Evolutionary conservation across 140 eudicot species (phyloP).

Genomic region (Anethum foeniculum): DNA sequence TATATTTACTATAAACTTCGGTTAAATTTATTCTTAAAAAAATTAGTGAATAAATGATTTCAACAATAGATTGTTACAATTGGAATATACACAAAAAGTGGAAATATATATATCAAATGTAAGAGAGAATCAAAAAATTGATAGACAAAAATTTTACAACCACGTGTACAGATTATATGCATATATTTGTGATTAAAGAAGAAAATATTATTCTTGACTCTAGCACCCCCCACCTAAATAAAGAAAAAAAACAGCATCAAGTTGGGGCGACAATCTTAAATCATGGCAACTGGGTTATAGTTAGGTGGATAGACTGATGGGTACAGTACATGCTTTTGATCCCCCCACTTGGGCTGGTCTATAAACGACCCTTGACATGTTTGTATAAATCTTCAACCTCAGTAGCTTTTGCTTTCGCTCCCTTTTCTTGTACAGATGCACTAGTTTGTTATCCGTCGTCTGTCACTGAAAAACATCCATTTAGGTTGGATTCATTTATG

Average conservation of each 20-base stretch:
- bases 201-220: not conserved
- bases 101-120: too few relatives aligned
- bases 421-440: not conserved
- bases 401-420: not conserved
- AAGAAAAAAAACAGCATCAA: not conserved
- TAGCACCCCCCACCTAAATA: not conserved
- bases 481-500: not conserved
- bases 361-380: not conserved
- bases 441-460: not conserved
- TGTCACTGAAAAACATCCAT: not conserved
- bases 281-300: not conserved
- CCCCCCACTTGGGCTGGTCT: not conserved
- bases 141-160: too few relatives aligned
- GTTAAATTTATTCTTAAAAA: too few relatives aligned
- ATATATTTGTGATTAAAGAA: too few relatives aligned
- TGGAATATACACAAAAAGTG: too few relatives aligned
- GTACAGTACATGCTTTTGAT: not conserved
- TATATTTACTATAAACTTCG: too few relatives aligned
- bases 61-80: too few relatives aligned
- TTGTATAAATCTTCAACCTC: not conserved
- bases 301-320: not conserved
- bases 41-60: too few relatives aligned
- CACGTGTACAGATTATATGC: too few relatives aligned
- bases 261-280: not conserved
- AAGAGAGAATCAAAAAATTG: too few relatives aligned